Evolutionary conservation across 768 basidiomycete genomes (phyloP).

Genomic region (Lyophyllum atratum): DNA sequence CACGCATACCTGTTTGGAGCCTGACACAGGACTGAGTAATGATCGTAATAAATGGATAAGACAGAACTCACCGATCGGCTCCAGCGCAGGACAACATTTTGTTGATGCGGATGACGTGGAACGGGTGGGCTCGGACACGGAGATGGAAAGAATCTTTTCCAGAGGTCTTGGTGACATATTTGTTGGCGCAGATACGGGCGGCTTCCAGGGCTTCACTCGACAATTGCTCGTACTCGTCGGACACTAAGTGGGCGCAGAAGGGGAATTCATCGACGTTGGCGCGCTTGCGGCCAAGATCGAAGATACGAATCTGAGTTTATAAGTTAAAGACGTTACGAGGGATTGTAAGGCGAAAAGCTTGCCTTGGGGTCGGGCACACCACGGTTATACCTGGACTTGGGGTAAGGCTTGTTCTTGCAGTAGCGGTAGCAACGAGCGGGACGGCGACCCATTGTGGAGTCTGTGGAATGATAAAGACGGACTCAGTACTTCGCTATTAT

Average conservation of each 20-base stretch:
- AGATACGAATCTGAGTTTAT: conserved; percentile 82
- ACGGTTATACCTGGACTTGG: conserved; percentile 94
- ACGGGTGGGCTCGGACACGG: conserved; percentile 95
- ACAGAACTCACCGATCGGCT: conserved; percentile 81
- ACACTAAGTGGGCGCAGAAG: conserved; percentile 95
- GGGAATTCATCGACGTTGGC: conserved; percentile 98
- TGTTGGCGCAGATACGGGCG: conserved; percentile 99
- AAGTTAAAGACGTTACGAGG: neutral
- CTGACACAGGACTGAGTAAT: conserved; percentile 35
- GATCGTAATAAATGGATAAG: neutral
- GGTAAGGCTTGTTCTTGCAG: conserved; percentile 99
- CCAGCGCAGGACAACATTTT: conserved; percentile 99
- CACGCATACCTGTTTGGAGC: conserved; percentile 97
- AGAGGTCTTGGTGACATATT: conserved; percentile 96
- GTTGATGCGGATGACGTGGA: conserved; percentile 99
- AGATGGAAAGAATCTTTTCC: conserved; percentile 99
- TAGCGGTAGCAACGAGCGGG: conserved; percentile 98
- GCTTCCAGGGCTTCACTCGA: conserved; percentile 96
- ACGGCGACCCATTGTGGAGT: conserved; percentile 83
- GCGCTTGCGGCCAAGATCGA: conserved; percentile 94
- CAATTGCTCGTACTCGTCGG: conserved; percentile 97
- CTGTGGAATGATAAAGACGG: neutral
- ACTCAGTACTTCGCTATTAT: neutral
- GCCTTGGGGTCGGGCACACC: conserved; percentile 98
- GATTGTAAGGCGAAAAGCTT: conserved; percentile 13